Conservation (phyloP, 495 filamentous ascomycete genomes). For the Hypomontagnella monticulosa region DNA sequence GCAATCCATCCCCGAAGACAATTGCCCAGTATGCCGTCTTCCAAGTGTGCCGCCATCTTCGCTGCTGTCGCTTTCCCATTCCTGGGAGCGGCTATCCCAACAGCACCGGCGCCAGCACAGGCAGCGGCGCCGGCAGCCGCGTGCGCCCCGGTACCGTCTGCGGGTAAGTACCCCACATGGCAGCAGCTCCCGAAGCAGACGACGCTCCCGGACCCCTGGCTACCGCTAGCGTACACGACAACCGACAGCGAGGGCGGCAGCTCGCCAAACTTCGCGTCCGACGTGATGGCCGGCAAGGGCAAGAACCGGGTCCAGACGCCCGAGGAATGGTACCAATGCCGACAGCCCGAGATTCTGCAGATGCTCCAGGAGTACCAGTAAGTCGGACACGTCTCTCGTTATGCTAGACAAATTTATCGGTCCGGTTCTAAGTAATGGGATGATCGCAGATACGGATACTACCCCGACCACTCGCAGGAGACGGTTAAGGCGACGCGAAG, state of each 20-base stretch:
- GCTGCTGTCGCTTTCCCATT: conserved; percentile 19
- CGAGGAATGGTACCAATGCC: conserved; percentile 62
- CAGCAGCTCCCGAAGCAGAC: conserved; percentile 52
- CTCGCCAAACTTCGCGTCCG: conserved; percentile 46
- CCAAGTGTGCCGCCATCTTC: conserved; percentile 25
- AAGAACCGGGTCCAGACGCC: conserved; percentile 55
- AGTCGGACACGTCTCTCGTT: not conserved
- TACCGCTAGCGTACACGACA: conserved; percentile 57
- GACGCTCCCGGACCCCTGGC: conserved; percentile 61
- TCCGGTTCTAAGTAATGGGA: not conserved
- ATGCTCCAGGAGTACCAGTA: conserved; percentile 63
- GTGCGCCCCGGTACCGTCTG: conserved; percentile 51
- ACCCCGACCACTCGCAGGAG: conserved; percentile 61
- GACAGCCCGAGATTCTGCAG: conserved; percentile 62
- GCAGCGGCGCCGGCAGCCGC: conserved; percentile 24
- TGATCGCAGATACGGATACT: conserved; percentile 55
- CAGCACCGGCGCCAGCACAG: conserved; percentile 18
- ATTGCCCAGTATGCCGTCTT: conserved; percentile 25
- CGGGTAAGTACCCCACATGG: conserved; percentile 50
- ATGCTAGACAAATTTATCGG: no score
- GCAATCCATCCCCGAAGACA: not conserved
- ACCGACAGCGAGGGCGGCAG: conserved; percentile 47
- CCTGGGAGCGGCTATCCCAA: conserved; percentile 25
- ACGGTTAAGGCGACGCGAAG: conserved; percentile 61
- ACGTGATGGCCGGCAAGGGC: conserved; percentile 52